phyloP scores from a whole-genome alignment of 768 basidiomycete species.

The Coprinopsis marcescibilis region DNA sequence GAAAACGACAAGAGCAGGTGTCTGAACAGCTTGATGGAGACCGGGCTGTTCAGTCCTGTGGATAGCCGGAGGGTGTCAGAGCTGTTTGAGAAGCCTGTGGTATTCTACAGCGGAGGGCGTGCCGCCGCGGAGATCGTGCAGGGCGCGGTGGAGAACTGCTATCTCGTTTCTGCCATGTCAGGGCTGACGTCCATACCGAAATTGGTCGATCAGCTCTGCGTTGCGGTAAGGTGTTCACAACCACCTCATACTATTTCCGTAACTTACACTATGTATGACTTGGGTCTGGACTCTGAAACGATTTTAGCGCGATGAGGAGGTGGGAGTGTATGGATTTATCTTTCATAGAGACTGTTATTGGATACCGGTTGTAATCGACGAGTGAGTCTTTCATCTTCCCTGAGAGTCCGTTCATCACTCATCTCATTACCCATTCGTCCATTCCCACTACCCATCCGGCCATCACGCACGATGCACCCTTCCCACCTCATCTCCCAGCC shows the following conservation, averaged over 20 bases:
- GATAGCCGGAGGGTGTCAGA: slow-evolving; percentile 39
- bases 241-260: too few relatives aligned
- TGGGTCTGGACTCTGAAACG: background rate
- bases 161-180: slow-evolving; percentile 49
- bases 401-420: too few relatives aligned
- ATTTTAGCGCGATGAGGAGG: slow-evolving; percentile 27
- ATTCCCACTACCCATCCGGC: background rate
- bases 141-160: slow-evolving; percentile 49
- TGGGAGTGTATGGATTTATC: slow-evolving; percentile 48
- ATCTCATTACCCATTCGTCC: too few relatives aligned
- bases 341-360: slow-evolving; percentile 41
- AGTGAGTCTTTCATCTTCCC: too few relatives aligned
- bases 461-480: background rate
- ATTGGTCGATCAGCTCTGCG: slow-evolving; percentile 48
- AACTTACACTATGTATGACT: background rate
- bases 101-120: slow-evolving; percentile 44
- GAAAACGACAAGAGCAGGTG: slow-evolving; percentile 46
- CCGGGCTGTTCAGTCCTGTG: slow-evolving; percentile 15
- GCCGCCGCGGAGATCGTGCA: slow-evolving; percentile 52
- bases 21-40: slow-evolving; percentile 25
- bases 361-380: slow-evolving; percentile 50
- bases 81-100: slow-evolving; percentile 44
- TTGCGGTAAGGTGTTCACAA: slow-evolving; percentile 32
- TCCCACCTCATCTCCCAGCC: slow-evolving; percentile 22
- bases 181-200: slow-evolving; percentile 42